Evolutionary conservation across 768 basidiomycete species (phyloP).

Genomic region (Termitomyces sp.): DNA sequence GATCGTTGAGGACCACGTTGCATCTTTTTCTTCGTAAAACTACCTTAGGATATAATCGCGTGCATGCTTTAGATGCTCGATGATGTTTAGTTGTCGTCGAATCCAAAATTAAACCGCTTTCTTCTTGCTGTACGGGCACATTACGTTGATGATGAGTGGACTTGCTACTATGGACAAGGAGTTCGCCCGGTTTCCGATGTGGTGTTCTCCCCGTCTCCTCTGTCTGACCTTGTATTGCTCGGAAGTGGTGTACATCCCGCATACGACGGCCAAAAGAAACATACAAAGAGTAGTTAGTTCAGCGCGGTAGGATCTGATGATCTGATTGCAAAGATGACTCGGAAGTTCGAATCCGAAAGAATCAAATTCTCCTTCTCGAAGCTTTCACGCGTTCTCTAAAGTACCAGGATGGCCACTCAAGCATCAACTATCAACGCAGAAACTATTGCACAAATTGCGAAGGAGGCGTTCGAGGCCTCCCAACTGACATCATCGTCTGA

Average conservation of each 20-base stretch:
- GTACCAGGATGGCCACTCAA: constrained; percentile 1
- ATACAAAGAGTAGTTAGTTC: not conserved
- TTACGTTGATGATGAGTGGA: not conserved
- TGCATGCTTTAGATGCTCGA: constrained; percentile 14
- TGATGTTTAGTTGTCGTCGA: constrained; percentile 12
- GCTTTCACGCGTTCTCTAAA: not conserved
- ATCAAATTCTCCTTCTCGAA: not conserved
- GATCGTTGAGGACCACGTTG: constrained; percentile 86
- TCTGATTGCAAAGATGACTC: constrained; percentile 6
- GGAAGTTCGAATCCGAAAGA: not conserved
- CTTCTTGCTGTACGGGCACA: constrained; percentile 11
- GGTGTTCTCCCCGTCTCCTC: no score
- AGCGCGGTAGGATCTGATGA: constrained; percentile 7
- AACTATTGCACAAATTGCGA: constrained; percentile 74
- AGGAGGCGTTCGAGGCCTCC: constrained; percentile 81
- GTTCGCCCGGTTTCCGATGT: no score
- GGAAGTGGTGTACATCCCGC: no score
- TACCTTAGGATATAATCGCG: constrained; percentile 12
- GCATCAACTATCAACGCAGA: constrained; percentile 32
- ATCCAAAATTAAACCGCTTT: constrained; percentile 18
- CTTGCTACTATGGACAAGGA: no score
- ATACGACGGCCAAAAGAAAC: not conserved
- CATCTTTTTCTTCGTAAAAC: constrained; percentile 66
- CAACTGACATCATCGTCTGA: constrained; percentile 72
- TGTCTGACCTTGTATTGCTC: no score